Base-by-base conservation (phyloP, 2,329 filamentous ascomycete species). In the Aspergillus sp. region DNA sequence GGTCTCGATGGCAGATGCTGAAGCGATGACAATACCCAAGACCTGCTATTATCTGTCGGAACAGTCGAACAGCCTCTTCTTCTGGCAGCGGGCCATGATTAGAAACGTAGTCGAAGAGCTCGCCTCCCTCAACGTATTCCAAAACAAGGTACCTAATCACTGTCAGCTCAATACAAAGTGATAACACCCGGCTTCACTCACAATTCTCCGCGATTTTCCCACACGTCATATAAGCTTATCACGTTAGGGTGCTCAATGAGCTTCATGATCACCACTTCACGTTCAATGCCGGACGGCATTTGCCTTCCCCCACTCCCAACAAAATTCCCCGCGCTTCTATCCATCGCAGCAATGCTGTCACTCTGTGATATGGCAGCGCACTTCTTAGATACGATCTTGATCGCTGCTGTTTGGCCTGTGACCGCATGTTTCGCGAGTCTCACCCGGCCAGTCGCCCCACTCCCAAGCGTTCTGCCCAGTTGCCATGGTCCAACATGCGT, bases 241-340 rank as follows among this genome's bases (percentile, higher is more conserved):
- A 98, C 93, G 72, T 98, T 95, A 6, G 89, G 90, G 75, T 99
- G 95, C 68, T 96, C 89, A 60, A 98, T 90, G 57, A 98, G 83
- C 77, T 97, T 98, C 84, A 99, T 91, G 66, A 99, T 96, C 33
- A 93, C 92, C 41, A 99, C 93, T 72, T 99, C 95, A 55, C 95
- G 85, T 76, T 98, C 93, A 60, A 99, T 90, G 1, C 92, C 90
- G 68, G 93, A 86, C 1, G 93, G 93, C 71, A 96, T 92, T 54
- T 85, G 83, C 64, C 87, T 84, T 58, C 88, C 82, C 41, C 87
- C 86, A 37, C 82, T 78, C 59, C 78, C 80, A 39, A 81, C 81
- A 24, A 81, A 84, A 55, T 80, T 77, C 53, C 75, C 85, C 40
- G 81, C 88, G 73, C 87, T 89, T 65, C 87, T 84, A 69, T 93